phyloP scores from a whole-genome alignment of 192 early-diverging fungal genomes.

The Pecoramyces ruminantium region DNA sequence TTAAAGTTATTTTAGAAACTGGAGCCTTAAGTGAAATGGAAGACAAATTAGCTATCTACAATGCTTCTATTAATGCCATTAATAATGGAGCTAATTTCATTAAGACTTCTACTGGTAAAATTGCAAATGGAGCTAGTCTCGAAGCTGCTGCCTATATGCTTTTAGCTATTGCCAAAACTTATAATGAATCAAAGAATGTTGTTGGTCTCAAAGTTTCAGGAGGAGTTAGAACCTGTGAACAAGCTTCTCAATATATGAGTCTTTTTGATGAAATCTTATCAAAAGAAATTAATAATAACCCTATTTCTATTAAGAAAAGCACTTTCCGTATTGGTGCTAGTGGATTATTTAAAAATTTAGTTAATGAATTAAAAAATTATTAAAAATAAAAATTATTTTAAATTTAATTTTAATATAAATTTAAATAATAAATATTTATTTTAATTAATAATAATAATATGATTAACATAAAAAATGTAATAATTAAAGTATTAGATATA shows the following conservation, averaged over 20 bases:
- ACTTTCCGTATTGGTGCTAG: background rate
- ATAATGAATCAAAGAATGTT: background rate
- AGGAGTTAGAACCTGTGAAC: background rate
- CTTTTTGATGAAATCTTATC: background rate
- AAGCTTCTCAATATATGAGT: background rate
- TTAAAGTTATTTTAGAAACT: background rate
- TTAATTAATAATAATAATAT: no score
- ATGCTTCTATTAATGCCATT: background rate
- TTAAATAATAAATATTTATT: no score
- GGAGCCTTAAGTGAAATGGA: background rate
- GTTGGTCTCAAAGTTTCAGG: background rate
- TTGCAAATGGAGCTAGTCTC: background rate
- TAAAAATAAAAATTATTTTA: background rate
- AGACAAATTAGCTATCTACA: background rate
- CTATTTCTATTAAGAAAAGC: background rate
- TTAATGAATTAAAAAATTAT: background rate
- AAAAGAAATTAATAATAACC: background rate
- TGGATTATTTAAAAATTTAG: background rate
- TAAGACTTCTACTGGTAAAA: background rate
- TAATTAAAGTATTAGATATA: no score
- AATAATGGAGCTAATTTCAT: background rate
- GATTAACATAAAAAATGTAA: no score
- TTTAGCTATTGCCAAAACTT: background rate
- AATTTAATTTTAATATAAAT: no score
- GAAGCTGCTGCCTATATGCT: background rate